A percentile compares a stretch with the other conserved stretches of the same genome.
These are phyloP conservation scores for Phytophthora crassamura DNA, from an alignment of 352 stramenopile species.

Conservation along the genomic window DNA sequence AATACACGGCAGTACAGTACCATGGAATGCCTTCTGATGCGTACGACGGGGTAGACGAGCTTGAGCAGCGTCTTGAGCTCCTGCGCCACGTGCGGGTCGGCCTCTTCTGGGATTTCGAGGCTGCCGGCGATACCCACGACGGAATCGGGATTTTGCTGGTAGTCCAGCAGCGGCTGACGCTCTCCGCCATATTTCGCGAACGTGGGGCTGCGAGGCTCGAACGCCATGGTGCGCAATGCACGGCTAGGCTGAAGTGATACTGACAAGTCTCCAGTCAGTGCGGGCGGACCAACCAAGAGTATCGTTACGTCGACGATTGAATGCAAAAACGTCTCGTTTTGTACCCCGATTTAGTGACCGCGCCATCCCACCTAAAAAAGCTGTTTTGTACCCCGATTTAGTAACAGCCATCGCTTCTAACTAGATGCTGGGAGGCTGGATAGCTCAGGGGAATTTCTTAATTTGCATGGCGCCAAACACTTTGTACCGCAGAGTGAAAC, in stretches of 20 bases:
- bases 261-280: slow-evolving; percentile 1
- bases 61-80: slow-evolving; percentile 56
- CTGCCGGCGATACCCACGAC: slow-evolving; percentile 16
- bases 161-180: slow-evolving; percentile 16
- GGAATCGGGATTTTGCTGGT: slow-evolving; percentile 3
- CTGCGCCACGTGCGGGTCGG: slow-evolving; percentile 27
- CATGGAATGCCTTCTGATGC: not conserved
- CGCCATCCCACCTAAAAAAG: too few relatives aligned
- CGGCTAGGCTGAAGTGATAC: not conserved
- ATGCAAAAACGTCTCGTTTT: slow-evolving; percentile 6
- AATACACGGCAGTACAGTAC: not conserved
- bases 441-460: too few relatives aligned
- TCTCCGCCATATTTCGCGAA: slow-evolving; percentile 19
- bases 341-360: too few relatives aligned
- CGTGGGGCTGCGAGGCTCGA: slow-evolving; percentile 23
- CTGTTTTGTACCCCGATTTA: too few relatives aligned
- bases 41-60: slow-evolving; percentile 55
- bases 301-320: slow-evolving; percentile 20
- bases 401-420: too few relatives aligned
- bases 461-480: too few relatives aligned
- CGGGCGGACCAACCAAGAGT: not conserved
- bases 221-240: slow-evolving; percentile 8
- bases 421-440: too few relatives aligned
- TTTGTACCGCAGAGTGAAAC: too few relatives aligned
- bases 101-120: slow-evolving; percentile 26